Evolutionary conservation across 768 basidiomycete genomes (phyloP).

Genomic region (Pleurotus djamor): DNA sequence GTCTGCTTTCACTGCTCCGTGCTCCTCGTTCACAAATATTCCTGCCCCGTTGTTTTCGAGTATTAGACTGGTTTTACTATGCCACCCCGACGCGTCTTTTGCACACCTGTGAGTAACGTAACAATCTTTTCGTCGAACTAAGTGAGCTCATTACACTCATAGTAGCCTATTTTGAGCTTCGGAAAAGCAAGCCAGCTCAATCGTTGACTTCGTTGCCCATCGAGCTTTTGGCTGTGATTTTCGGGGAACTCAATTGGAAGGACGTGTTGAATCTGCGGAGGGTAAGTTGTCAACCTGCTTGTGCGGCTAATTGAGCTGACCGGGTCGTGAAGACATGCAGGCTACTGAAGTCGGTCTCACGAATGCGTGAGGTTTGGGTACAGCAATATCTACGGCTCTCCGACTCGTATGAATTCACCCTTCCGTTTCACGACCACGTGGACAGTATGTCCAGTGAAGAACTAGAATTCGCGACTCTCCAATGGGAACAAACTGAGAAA

Average conservation of each 20-base stretch:
- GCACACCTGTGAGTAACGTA: no score
- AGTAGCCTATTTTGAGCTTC: no score
- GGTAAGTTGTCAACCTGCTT: not conserved
- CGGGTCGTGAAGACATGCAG: not conserved
- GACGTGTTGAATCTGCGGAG: not conserved
- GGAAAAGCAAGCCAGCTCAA: no score
- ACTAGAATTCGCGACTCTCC: not conserved
- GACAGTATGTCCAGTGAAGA: not conserved
- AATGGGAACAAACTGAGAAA: not conserved
- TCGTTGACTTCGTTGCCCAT: not conserved
- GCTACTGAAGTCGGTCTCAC: not conserved
- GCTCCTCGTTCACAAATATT: no score
- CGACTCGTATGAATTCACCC: not conserved
- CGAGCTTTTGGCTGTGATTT: not conserved
- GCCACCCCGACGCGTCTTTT: no score
- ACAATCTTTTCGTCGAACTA: no score
- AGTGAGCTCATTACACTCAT: no score
- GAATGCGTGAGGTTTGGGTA: not conserved
- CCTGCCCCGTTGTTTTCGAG: no score
- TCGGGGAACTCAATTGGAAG: not conserved
- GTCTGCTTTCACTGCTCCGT: no score
- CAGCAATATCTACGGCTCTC: not conserved
- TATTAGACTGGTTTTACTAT: no score
- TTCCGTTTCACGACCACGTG: not conserved
- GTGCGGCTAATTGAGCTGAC: not conserved